Percentiles rank a stretch among this genome's conserved stretches.
Evolutionary conservation across 1,284 basidiomycete genomes (phyloP).

Genomic region (Chalciporus sp.): DNA sequence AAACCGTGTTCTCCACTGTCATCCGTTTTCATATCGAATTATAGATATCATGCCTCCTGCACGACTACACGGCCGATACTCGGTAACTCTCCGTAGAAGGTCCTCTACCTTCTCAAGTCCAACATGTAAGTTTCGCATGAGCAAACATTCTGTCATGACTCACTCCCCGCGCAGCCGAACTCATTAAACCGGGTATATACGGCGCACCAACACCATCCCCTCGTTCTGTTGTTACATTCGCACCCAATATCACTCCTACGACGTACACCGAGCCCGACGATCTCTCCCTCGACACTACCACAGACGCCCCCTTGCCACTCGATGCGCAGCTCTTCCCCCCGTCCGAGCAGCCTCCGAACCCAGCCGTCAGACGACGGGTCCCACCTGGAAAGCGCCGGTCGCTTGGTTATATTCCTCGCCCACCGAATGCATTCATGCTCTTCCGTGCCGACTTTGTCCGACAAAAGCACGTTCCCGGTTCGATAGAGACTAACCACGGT

Average conservation of each 20-base stretch:
- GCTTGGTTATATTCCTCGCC: slow-evolving; percentile 81
- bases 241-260: slow-evolving; percentile 70
- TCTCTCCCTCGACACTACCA: slow-evolving; percentile 32
- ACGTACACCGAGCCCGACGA: slow-evolving; percentile 57
- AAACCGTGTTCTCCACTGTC: too few relatives aligned
- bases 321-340: slow-evolving; percentile 48
- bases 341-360: slow-evolving; percentile 38
- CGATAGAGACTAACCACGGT: slow-evolving; percentile 82
- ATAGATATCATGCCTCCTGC: slow-evolving; percentile 20
- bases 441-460: slow-evolving; percentile 88
- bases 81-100: slow-evolving; percentile 20
- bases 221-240: slow-evolving; percentile 66
- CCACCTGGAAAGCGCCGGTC: slow-evolving; percentile 62
- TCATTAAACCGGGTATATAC: slow-evolving; percentile 61
- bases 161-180: slow-evolving; percentile 29
- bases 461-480: slow-evolving; percentile 78
- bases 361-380: slow-evolving; percentile 43
- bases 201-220: slow-evolving; percentile 44
- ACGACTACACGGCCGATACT: slow-evolving; percentile 23
- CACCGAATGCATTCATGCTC: slow-evolving; percentile 93
- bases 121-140: slow-evolving; percentile 7
- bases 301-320: slow-evolving; percentile 25
- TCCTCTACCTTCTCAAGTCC: slow-evolving; percentile 16
- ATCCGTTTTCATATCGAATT: slow-evolving; percentile 3
- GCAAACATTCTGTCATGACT: background rate